Conservation (phyloP, 495 filamentous ascomycete species). For the Neurospora sp. region DNA sequence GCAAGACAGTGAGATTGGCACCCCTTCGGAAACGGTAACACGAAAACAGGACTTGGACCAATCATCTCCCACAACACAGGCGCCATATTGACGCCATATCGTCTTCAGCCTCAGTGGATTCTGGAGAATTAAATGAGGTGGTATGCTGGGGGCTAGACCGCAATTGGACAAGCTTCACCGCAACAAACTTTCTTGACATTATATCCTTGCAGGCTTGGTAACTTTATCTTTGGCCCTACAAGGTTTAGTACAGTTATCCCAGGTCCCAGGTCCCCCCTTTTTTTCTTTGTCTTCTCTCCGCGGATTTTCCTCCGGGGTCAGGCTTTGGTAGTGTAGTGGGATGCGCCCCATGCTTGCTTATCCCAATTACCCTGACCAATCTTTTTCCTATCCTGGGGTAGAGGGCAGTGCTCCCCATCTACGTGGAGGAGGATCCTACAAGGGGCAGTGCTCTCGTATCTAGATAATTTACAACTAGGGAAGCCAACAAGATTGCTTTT, state of each 20-base stretch:
- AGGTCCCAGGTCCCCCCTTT: not conserved
- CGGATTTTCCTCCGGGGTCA: not conserved
- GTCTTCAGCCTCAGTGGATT: not conserved
- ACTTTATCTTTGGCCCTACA: not conserved
- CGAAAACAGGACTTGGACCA: not conserved
- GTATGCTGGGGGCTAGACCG: not conserved
- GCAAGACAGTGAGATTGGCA: not conserved
- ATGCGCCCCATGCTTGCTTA: not conserved
- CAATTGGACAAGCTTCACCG: not conserved
- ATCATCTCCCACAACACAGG: not conserved
- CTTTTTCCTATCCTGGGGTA: not conserved
- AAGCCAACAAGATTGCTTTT: not conserved
- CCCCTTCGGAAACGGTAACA: not conserved
- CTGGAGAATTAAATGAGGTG: not conserved
- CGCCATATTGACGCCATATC: not conserved
- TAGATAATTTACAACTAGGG: not conserved
- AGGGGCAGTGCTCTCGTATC: not conserved
- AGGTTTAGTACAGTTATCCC: not conserved
- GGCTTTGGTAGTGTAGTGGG: not conserved
- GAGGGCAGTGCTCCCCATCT: not conserved
- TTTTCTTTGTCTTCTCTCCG: not conserved
- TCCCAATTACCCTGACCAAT: not conserved
- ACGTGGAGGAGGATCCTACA: not conserved
- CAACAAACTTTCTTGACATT: not conserved
- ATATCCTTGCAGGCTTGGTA: not conserved